Evolutionary conservation across 306 rosid species (phyloP).

Genomic region (Glycine tomentella): DNA sequence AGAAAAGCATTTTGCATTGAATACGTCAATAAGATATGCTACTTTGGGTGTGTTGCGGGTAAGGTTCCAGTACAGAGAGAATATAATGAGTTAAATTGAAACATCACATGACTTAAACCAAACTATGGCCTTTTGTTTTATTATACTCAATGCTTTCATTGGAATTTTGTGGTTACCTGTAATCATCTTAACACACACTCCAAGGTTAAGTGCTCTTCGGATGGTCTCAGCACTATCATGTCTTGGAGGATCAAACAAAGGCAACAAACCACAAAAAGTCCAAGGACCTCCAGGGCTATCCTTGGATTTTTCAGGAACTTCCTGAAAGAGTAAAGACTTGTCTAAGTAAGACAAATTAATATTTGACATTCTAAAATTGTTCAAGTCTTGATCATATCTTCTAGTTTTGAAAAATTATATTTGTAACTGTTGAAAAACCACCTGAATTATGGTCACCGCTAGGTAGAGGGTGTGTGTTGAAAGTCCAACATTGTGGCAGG

Average conservation of each 20-base stretch:
- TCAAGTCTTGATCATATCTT: slow-evolving; percentile 12
- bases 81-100: slow-evolving; percentile 13
- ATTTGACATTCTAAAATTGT: slow-evolving; percentile 26
- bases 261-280: slow-evolving; percentile 84
- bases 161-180: slow-evolving; percentile 64
- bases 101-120: slow-evolving; percentile 16
- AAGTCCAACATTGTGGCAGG: too few species aligned
- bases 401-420: background rate
- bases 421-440: too few species aligned
- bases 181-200: slow-evolving; percentile 91
- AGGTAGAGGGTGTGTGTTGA: too few species aligned
- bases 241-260: slow-evolving; percentile 93
- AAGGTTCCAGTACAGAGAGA: slow-evolving; percentile 33
- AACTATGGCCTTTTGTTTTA: background rate
- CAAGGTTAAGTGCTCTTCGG: slow-evolving; percentile 85
- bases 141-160: slow-evolving; percentile 8
- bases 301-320: slow-evolving; percentile 76
- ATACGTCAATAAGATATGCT: background rate
- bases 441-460: too few species aligned
- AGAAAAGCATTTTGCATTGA: slow-evolving; percentile 25
- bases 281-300: slow-evolving; percentile 85
- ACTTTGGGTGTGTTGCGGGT: background rate
- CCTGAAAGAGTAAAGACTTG: slow-evolving; percentile 54
- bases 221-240: slow-evolving; percentile 95
- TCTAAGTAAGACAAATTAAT: slow-evolving; percentile 33